A percentile compares a stretch with the other conserved stretches of the same genome.
Conservation (phyloP, 208 protist genomes). For the Trypanosoma lewisi region DNA sequence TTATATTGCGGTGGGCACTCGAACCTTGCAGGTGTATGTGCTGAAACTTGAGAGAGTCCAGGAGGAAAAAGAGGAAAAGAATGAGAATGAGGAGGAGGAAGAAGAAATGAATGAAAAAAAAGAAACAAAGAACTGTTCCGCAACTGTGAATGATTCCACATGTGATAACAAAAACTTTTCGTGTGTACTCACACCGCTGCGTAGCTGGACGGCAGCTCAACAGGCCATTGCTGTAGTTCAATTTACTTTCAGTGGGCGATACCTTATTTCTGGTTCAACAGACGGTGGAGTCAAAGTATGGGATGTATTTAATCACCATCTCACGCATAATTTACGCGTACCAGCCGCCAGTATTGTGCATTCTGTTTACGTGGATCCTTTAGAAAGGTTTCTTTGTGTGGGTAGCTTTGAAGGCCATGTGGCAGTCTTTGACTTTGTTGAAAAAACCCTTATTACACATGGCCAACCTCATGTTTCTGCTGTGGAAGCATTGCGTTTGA, state of each 20-base stretch:
- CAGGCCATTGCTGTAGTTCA: constrained; percentile 83
- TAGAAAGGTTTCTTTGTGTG: constrained; percentile 58
- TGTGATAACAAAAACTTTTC: neutral
- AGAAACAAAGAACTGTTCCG: neutral
- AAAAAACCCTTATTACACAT: constrained; percentile 52
- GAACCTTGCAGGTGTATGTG: constrained; percentile 78
- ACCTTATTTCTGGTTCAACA: constrained; percentile 76
- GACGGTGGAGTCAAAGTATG: constrained; percentile 87
- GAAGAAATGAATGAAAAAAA: too few species aligned
- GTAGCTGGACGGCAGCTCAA: constrained; percentile 83
- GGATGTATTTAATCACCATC: constrained; percentile 88
- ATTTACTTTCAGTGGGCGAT: constrained; percentile 65
- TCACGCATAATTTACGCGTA: constrained; percentile 84
- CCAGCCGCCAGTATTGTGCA: constrained; percentile 58
- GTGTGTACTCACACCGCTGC: constrained; percentile 42
- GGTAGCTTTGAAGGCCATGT: constrained; percentile 86
- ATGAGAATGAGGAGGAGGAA: too few species aligned
- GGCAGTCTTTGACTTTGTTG: constrained; percentile 77
- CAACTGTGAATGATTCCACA: neutral
- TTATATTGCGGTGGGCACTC: constrained; percentile 83
- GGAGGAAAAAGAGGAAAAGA: constrained; percentile 14
- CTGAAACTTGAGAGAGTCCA: constrained; percentile 39
- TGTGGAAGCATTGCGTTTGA: constrained; percentile 63
- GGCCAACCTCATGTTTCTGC: constrained; percentile 76
- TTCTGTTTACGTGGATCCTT: constrained; percentile 57